Evolutionary conservation across 305 asterid species (phyloP), one percentile per base, ranked within the genome.

Genomic region (Fraxinus paxiana): DNA sequence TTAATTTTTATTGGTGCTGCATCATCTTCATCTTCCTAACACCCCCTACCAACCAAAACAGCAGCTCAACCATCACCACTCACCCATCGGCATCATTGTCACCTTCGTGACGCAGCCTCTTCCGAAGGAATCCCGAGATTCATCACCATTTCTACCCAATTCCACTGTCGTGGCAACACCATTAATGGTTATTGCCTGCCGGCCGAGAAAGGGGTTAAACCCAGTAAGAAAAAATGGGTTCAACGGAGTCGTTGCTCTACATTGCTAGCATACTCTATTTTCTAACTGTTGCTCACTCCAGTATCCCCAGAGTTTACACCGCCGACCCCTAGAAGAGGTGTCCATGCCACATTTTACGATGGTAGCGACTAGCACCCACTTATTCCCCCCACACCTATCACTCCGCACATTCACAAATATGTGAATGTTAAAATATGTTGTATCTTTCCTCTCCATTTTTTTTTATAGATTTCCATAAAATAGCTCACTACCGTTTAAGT

Each of bases 331-430:
- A 96, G 98, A 35, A 35, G 90, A 78, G 12, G 76, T 61, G 96
- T 97, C 54, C 97, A 92, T 82, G 98, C 98, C 22, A 94, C 98
- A 63, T 94, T 94, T 89, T 94, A 94, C 80, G 98, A 97, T 71
- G 98, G 97, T 75, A 84, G 92, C 38, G 97, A 92, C 89, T 97
- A 97, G 97, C 92, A 85, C 18, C 5, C 37, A 3, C 48, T 12
- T 6, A 72, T 70, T 76, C 73, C 35, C 12, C 13, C 8, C 34
- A 8, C 35, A 6, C 73, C 6, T 3, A 2, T 26, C 18, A 24
- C 35, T 3, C 37, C 73, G 12, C 73, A 28, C 35, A 9, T 24
- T 10, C 20, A 3, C 31, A 18, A 59, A 59, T 59, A 9, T 22
- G 69, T 59, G 41, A 35, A 35, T 35, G 41, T 35, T 35, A 35